Conservation (phyloP, 2,329 filamentous ascomycete genomes). For the Dothistroma pini region DNA sequence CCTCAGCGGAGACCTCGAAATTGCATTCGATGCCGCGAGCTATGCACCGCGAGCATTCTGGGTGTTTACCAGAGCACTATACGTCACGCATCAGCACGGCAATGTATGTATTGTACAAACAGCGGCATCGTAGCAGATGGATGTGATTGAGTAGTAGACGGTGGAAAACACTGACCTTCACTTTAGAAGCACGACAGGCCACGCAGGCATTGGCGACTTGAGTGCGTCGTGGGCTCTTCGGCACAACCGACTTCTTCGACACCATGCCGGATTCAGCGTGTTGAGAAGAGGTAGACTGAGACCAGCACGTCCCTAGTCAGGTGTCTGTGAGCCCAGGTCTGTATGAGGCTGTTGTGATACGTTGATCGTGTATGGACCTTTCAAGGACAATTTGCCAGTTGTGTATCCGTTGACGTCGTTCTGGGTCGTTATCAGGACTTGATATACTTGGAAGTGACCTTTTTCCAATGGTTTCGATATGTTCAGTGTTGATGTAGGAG, state of each 20-base stretch:
- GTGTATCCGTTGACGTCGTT: not conserved
- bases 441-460: not conserved
- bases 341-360: not conserved
- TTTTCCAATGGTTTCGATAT: not conserved
- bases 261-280: not conserved
- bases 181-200: conserved; percentile 9
- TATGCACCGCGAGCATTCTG: conserved; percentile 17
- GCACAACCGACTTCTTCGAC: not conserved
- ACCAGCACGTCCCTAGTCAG: not conserved
- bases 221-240: conserved; percentile 1
- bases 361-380: not conserved
- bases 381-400: not conserved
- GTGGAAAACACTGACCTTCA: conserved; percentile 7
- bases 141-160: not conserved
- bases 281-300: not conserved
- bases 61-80: conserved; percentile 22
- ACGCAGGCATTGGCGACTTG: conserved; percentile 12
- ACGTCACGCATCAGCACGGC: too few relatives aligned
- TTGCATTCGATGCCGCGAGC: conserved; percentile 12
- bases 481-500: not conserved
- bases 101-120: not conserved
- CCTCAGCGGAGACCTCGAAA: conserved; percentile 24
- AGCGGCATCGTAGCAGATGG: not conserved
- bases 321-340: not conserved
- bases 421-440: not conserved